Base-by-base conservation (phyloP, 2,329 filamentous ascomycete species). In the Aspergillus piperis region DNA sequence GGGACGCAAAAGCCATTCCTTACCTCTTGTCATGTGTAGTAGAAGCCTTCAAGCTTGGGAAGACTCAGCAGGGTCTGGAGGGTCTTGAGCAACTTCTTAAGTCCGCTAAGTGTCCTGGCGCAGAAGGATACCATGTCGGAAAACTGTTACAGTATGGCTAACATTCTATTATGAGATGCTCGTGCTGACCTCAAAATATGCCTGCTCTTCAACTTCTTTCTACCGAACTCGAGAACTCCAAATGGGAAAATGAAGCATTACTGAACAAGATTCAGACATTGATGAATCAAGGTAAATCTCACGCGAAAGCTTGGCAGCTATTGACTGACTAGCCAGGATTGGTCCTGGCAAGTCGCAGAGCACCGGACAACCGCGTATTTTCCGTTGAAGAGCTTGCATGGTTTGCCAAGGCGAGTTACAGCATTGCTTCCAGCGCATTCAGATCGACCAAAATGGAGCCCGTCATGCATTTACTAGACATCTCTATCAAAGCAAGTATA, bases 331-430 rank as follows among this genome's bases (percentile, higher is more conserved):
- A 19, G 8, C 27, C n/a, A 50, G 47, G 7, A 11, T 32, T 19
- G 25, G 7, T 7, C n/a, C 73, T 76, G 2, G 77, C 79, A 44
- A 77, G 81, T 23, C 82, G 75, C 60, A 74, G 72, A 17, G 76
- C 69, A 2, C 64, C 72, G 67, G 42, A 78, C 8, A 73, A 76
- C 32, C 84, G 76, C 62, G 59, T 82, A 1, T 92, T 92, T 69
- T 84, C 83, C 0, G 60, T 82, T 0, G 73, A 81, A 3, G 92
- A 96, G 67, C 80, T 96, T 3, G 84, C 93, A 66, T 96, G 92
- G 92, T 93, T 96, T 71, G 89, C 88, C 39, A 88, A 88, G 63
- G 94, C 90, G 64, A 84, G 89, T 1, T 96, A 96, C 78, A 96
- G 95, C 65, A 73, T 92, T 6, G 88, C 87, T 0, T 75, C 94